Percentiles rank a stretch among this genome's conserved stretches.
Conservation (phyloP, 2,329 filamentous ascomycete genomes). For the Periconia sp. region DNA sequence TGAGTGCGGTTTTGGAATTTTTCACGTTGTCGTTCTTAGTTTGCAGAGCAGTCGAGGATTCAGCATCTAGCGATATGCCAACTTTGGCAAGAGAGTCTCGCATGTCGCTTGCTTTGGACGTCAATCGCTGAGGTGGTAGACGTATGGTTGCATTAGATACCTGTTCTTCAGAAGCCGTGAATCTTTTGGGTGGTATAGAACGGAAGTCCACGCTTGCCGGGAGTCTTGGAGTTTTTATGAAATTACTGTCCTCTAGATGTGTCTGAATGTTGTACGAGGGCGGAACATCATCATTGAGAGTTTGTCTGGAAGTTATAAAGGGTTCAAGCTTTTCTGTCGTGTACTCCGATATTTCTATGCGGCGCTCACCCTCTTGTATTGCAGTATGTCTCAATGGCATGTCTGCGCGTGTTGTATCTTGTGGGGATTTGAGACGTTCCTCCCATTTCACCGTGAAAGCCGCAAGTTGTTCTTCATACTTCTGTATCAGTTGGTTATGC, state of each 20-base stretch:
- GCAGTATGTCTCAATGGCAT: conserved; percentile 11
- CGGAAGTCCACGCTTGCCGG: conserved; percentile 1
- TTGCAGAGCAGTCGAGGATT: not conserved
- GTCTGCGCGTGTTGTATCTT: not conserved
- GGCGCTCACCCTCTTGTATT: conserved; percentile 15
- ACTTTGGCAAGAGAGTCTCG: not conserved
- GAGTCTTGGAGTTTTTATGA: not conserved
- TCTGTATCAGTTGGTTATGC: conserved; percentile 7
- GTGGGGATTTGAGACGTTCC: not conserved
- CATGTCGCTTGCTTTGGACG: conserved; percentile 2
- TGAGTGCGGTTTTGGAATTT: not conserved
- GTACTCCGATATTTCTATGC: conserved; percentile 23
- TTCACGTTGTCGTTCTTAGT: not conserved
- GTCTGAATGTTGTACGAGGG: not conserved
- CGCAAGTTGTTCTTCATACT: conserved; percentile 6
- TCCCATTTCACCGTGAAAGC: not conserved
- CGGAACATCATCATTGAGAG: not conserved
- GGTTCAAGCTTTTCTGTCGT: conserved; percentile 4
- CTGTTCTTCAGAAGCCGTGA: not conserved
- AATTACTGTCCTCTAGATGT: not conserved
- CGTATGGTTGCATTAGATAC: not conserved
- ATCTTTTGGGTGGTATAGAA: not conserved
- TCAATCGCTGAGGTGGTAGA: not conserved
- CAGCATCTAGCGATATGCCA: conserved; percentile 2
- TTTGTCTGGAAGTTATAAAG: not conserved